These are phyloP conservation scores for Petunia hybrid DNA, from an alignment of 305 asterid genomes.

Conservation along the genomic window DNA sequence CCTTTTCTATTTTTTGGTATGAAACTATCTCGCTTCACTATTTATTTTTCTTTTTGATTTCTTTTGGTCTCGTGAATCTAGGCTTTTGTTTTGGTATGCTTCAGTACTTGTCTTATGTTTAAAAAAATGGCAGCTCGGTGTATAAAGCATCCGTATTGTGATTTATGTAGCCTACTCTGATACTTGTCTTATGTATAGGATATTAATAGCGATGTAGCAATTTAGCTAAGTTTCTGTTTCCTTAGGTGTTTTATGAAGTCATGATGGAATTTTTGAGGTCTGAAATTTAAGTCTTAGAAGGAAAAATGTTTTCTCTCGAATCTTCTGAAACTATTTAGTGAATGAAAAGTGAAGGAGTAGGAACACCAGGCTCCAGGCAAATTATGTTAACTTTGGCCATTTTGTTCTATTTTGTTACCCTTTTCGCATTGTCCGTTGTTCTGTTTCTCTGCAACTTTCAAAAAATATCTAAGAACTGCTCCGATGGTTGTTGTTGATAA, in stretches of 20 bases:
- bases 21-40: background rate
- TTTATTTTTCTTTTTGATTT: background rate
- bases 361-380: background rate
- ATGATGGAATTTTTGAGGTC: slow-evolving; percentile 6
- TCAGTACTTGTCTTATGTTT: slow-evolving; percentile 8
- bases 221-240: background rate
- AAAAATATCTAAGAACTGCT: background rate
- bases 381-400: background rate
- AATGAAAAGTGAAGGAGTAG: background rate
- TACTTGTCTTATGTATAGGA: slow-evolving; percentile 16
- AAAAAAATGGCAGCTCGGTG: no score
- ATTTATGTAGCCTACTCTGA: no score
- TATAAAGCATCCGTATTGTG: no score
- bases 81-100: slow-evolving; percentile 5
- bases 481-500: slow-evolving; percentile 10
- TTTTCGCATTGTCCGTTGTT: slow-evolving; percentile 1
- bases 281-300: background rate
- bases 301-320: background rate
- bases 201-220: background rate
- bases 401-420: background rate
- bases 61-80: background rate
- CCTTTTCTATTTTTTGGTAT: background rate
- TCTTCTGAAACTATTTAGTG: slow-evolving; percentile 5
- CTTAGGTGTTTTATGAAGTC: slow-evolving; percentile 5
- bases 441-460: slow-evolving; percentile 7